Percentiles rank a stretch among this genome's conserved stretches.
phyloP scores from a whole-genome alignment of 164 flowering plant species.

The Paratinospora sagittata region DNA sequence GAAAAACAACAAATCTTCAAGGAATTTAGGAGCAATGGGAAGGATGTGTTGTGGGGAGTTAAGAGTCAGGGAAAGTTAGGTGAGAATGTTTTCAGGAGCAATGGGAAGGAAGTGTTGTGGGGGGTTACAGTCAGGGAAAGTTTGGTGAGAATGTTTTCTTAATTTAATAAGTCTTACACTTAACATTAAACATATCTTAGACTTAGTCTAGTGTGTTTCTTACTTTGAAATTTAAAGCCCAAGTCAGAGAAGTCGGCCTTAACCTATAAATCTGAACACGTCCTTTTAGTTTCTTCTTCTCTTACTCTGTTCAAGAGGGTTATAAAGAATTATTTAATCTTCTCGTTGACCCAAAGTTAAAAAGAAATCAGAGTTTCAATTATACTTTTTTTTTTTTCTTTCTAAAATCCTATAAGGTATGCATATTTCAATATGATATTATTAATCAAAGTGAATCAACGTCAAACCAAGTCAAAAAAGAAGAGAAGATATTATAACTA shows the following conservation, averaged over 20 bases:
- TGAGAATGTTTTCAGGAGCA: no score
- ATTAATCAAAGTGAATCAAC: not conserved
- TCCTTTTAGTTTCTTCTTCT: no score
- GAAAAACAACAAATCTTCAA: not conserved
- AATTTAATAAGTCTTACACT: no score
- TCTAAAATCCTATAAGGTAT: not conserved
- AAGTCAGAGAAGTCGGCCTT: not conserved
- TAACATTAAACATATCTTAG: no score
- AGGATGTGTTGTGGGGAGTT: not conserved
- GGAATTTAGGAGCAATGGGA: not conserved
- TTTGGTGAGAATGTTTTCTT: no score
- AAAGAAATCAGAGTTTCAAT: not conserved
- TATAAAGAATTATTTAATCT: not conserved
- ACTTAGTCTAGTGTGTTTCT: no score
- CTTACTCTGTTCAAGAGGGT: not conserved
- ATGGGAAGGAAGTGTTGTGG: no score
- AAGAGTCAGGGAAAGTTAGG: not conserved
- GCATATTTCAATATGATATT: not conserved
- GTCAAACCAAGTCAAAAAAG: not conserved
- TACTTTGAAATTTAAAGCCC: no score
- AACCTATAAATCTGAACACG: not conserved
- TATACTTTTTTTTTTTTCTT: not conserved
- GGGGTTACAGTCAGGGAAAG: no score
- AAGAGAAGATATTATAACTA: not conserved
- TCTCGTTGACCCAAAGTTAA: not conserved